These are phyloP conservation scores for Recurvomyces mirabilis DNA, from an alignment of 495 filamentous ascomycete genomes.

Conservation along the genomic window DNA sequence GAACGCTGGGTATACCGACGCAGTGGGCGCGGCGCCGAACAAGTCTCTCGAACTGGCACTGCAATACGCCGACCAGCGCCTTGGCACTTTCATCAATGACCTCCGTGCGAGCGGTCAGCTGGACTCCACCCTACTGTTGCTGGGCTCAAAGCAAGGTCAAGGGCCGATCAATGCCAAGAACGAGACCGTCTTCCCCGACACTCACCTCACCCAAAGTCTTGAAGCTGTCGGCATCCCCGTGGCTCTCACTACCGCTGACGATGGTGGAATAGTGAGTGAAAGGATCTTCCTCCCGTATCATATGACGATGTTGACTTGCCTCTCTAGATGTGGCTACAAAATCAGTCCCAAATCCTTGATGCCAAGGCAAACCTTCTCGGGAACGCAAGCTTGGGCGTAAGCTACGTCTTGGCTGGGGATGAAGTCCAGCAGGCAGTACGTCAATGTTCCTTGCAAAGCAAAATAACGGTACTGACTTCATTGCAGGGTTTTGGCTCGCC, in stretches of 20 bases:
- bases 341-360: neutral
- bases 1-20: neutral
- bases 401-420: neutral
- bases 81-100: neutral
- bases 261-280: no score
- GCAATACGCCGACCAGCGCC: neutral
- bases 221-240: neutral
- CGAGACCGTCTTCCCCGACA: neutral
- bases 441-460: no score
- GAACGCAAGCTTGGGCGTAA: neutral
- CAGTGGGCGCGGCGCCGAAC: neutral
- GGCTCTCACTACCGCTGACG: neutral
- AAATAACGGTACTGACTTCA: no score
- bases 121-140: neutral
- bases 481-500: neutral
- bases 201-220: neutral
- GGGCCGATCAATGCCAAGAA: neutral
- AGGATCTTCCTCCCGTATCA: no score
- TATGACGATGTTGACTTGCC: no score
- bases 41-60: neutral
- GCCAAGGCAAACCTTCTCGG: constrained; percentile 1
- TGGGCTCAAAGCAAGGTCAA: constrained; percentile 1
- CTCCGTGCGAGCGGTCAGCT: neutral
- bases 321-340: neutral
- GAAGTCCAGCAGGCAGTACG: neutral